Evolutionary conservation across 2,329 filamentous ascomycete species (phyloP), one percentile per base, ranked within the genome.

Genomic region (Aspergillus felis): DNA sequence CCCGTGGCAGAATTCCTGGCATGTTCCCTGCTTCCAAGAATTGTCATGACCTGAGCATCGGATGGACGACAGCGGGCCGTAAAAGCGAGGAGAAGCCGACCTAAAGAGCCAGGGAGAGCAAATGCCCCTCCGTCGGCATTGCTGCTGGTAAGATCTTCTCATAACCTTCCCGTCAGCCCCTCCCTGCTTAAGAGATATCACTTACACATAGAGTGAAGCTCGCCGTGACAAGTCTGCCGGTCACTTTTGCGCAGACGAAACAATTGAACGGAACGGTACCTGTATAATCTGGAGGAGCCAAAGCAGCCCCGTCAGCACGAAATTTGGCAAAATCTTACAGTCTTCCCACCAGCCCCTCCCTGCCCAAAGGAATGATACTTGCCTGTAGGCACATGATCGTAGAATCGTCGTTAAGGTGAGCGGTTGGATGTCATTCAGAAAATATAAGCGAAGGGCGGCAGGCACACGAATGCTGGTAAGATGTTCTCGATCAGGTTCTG

Each of bases 1-100:
- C 14, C 63, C 63, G 14, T 49, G 20, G 8, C 56, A 32, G 50
- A 61, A 64, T 8, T 59, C 62, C 14, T 50, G 24, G 54, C 56
- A 60, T 9, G 60, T 29, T 1, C 52, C 51, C 17, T 50, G 28
- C 41, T 52, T 57, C 6, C 57, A 50, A 10, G 69, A 58, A 58
- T 22, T 53, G 12, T 10, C 10, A 32, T 32, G 29, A 14, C 29
- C 14, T 32, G 29, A 32, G 12, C 12, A 32, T 32, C 12, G 29
- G 10, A 5, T 44, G n/a, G 9, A 10, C 10, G n/a, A 44, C 5
- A 17, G 32, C 14, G 32, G 4, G 14, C 5, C 14, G 29, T 35
- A 35, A 35, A 35, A 14, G 4, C 29, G 5, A 35, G 4, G 29
- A 14, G 29, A 10, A 32, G 10, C 3, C 10, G 28, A 44, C 20